Evolutionary conservation across 208 protist genomes (phyloP), one percentile per base, ranked within the genome.

Genomic region (Leishmania amazonensis): DNA sequence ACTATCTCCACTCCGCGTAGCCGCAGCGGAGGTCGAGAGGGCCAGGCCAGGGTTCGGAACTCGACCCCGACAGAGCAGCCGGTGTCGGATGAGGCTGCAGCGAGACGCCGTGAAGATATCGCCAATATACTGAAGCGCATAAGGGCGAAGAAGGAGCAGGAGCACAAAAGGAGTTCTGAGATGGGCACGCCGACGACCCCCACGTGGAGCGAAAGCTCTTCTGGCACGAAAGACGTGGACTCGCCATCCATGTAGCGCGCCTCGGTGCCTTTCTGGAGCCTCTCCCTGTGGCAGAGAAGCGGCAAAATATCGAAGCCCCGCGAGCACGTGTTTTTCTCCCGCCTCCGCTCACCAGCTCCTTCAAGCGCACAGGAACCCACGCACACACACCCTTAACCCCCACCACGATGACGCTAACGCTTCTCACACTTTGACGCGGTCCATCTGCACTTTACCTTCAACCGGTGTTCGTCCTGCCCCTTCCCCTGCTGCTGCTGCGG

Each of bases 121-220:
- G 71, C 88, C 15, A 75, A 74, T 11, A 91, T 91, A 79, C 60
- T 91, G 35, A 86, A 89, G 76, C 88, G 88, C 13, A 83, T 91
- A 17, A 81, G 80, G 17, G 57, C 76, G 1, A 87, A 89, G 76
- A 87, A 87, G 31, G 85, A 83, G 72, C 76, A 88, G 68, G 86
- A 87, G 3, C 13, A 35, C 17, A 57, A 60, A 75, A 73, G 38
- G 42, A 15, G 9, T 15, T 64, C 65, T 28, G 78, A 62, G 3
- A 31, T 31, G 4, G 49, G 35, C n/a, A 71, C 79, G 28, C 83
- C 79, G 24, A 71, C 70, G 7, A 81, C 24, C 3, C 53, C 75
- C 28, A 83, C 74, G 21, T 58, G 3, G 17, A 76, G 72, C 13
- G 58, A 57, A 62, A n/a, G 19, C 28, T 81, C 73, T 17, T 31